Percentiles rank a stretch among this genome's conserved stretches.
These are phyloP conservation scores for Phytophthora aleatoria DNA, from an alignment of 352 stramenopile species.

Conservation along the genomic window DNA sequence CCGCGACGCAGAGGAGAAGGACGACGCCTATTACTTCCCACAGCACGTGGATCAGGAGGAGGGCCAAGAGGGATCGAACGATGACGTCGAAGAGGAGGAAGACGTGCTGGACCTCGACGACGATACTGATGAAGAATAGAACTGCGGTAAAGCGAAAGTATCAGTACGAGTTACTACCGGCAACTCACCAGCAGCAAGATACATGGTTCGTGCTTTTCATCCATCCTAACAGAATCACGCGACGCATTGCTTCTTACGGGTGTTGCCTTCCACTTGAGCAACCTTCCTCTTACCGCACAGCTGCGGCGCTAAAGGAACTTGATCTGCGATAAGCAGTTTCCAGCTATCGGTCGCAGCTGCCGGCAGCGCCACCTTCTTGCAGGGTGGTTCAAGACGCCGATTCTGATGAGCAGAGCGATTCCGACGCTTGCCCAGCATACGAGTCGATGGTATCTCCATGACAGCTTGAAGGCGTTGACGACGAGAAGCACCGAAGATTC, in stretches of 20 bases:
- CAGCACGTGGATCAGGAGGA: slow-evolving; percentile 35
- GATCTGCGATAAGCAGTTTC: slow-evolving; percentile 22
- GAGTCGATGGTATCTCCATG: slow-evolving; percentile 4
- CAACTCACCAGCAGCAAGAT: slow-evolving; percentile 12
- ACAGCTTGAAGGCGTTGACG: slow-evolving; percentile 20
- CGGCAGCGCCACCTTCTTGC: slow-evolving; percentile 24
- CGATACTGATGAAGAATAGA: slow-evolving; percentile 27
- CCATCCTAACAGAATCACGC: slow-evolving; percentile 14
- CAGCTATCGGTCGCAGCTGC: background rate
- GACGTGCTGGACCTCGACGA: slow-evolving; percentile 69
- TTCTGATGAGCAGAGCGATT: slow-evolving; percentile 7
- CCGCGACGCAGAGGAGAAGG: slow-evolving; percentile 34
- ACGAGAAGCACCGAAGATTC: slow-evolving; percentile 1
- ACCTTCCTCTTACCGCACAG: slow-evolving; percentile 27
- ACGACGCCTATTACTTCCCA: slow-evolving; percentile 52
- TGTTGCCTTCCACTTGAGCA: slow-evolving; percentile 60
- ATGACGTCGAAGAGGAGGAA: slow-evolving; percentile 48
- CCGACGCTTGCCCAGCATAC: slow-evolving; percentile 32
- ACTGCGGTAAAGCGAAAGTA: background rate
- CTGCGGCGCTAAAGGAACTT: slow-evolving; percentile 13
- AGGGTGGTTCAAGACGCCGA: slow-evolving; percentile 18
- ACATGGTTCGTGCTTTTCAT: slow-evolving; percentile 8
- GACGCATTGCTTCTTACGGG: slow-evolving; percentile 42
- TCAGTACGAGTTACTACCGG: background rate
- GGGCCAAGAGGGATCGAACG: slow-evolving; percentile 37